Evolutionary conservation across 2,329 filamentous ascomycete species (phyloP).

Genomic region (Colletotrichum chrysophilum): DNA sequence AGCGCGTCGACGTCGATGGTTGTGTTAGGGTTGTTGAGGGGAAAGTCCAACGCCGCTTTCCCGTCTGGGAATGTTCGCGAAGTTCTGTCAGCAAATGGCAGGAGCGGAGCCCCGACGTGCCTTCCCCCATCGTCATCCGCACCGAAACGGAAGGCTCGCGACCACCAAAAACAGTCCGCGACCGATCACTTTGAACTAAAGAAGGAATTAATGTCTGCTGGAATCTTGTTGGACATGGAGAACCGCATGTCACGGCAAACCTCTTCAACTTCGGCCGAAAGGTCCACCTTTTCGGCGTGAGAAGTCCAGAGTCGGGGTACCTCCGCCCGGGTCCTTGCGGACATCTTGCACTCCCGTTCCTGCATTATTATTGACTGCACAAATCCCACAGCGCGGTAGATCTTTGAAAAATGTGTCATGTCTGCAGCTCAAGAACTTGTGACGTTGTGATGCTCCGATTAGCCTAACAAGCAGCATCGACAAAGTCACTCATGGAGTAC

Average conservation of each 20-base stretch:
- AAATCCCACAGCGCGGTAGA: too few species aligned
- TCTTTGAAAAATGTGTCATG: not conserved
- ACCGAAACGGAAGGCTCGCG: not conserved
- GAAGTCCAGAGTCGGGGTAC: not conserved
- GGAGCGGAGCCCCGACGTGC: not conserved
- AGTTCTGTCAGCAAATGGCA: not conserved
- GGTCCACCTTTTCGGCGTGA: not conserved
- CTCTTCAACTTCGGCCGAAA: not conserved
- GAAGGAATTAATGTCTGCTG: not conserved
- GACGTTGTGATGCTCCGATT: not conserved
- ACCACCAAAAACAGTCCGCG: too few species aligned
- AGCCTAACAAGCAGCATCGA: not conserved
- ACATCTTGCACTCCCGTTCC: too few species aligned
- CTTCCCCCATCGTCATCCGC: not conserved
- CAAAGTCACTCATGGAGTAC: not conserved
- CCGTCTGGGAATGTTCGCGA: accelerated
- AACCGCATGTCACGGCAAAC: not conserved
- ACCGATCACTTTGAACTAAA: not conserved
- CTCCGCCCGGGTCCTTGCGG: too few species aligned
- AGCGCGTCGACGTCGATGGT: not conserved
- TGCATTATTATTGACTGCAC: too few species aligned
- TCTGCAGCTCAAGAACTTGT: not conserved
- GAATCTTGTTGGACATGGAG: too few species aligned
- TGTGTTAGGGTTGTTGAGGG: not conserved
- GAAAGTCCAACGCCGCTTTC: not conserved